Evolutionary conservation across 495 filamentous ascomycete species (phyloP).

Genomic region (Penicillium lividum): DNA sequence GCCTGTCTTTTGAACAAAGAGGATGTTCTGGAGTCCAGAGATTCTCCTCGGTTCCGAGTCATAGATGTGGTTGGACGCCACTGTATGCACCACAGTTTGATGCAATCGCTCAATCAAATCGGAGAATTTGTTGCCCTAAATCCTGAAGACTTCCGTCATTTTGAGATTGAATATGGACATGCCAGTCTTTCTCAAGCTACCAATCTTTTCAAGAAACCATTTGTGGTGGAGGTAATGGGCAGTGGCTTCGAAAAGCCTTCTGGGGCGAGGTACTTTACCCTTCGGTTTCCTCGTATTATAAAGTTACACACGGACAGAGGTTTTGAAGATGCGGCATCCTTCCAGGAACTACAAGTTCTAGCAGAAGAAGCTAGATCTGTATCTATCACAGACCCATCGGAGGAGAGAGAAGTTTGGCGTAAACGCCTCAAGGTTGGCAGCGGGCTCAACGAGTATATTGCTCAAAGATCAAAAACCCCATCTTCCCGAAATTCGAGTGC

Average conservation of each 20-base stretch:
- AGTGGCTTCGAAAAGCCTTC: slow-evolving; percentile 64
- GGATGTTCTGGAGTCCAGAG: slow-evolving; percentile 51
- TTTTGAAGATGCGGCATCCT: slow-evolving; percentile 55
- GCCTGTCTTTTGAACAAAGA: slow-evolving; percentile 76
- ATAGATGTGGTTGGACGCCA: slow-evolving; percentile 57
- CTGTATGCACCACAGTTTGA: slow-evolving; percentile 49
- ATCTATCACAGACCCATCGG: slow-evolving; percentile 40
- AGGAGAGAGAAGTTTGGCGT: slow-evolving; percentile 57
- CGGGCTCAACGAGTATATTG: slow-evolving; percentile 29
- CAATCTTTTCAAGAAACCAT: slow-evolving; percentile 59
- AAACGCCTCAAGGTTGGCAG: slow-evolving; percentile 53
- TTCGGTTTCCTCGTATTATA: slow-evolving; percentile 63
- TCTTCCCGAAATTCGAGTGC: slow-evolving; percentile 20
- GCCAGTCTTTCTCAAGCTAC: slow-evolving; percentile 35
- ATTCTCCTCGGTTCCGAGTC: slow-evolving; percentile 62
- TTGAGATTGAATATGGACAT: slow-evolving; percentile 37
- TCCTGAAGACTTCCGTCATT: slow-evolving; percentile 27
- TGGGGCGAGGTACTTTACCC: slow-evolving; percentile 56
- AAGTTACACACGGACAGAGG: slow-evolving; percentile 63
- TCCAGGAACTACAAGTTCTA: slow-evolving; percentile 55
- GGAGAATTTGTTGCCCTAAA: slow-evolving; percentile 44
- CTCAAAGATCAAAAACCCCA: slow-evolving; percentile 28
- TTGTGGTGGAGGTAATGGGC: slow-evolving; percentile 65
- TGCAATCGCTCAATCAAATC: slow-evolving; percentile 53
- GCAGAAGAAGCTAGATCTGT: slow-evolving; percentile 50